Evolutionary conservation across 2,329 filamentous ascomycete genomes (phyloP).

Genomic region (Diaporthe australafricana): DNA sequence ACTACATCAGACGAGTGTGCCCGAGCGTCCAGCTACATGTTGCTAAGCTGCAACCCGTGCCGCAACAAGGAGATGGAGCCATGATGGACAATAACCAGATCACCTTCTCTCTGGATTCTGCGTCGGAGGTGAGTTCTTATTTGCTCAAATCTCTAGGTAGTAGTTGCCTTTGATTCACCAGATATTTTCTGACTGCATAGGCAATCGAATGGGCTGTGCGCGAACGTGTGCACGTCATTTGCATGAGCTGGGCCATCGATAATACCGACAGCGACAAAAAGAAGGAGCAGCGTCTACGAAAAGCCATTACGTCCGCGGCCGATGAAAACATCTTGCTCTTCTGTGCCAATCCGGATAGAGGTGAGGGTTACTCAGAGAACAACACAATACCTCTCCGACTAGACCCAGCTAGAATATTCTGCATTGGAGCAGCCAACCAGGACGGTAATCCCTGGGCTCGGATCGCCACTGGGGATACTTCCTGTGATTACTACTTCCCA

Average conservation of each 20-base stretch:
- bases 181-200: background rate
- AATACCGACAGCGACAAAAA: background rate
- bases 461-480: background rate
- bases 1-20: background rate
- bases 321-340: slow-evolving; percentile 21
- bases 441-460: background rate
- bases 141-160: background rate
- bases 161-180: background rate
- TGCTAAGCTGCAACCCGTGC: background rate
- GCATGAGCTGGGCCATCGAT: slow-evolving; percentile 33
- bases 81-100: background rate
- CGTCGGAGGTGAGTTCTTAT: background rate
- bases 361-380: background rate
- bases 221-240: slow-evolving; percentile 28
- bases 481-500: slow-evolving; percentile 14
- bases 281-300: background rate
- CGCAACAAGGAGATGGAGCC: background rate
- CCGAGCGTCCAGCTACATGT: background rate
- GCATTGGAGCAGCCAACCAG: slow-evolving; percentile 11
- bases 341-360: slow-evolving; percentile 9
- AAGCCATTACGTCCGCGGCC: background rate
- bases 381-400: background rate
- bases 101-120: background rate
- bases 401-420: background rate
- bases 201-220: slow-evolving; percentile 27